Evolutionary conservation across 306 rosid species (phyloP), one percentile per base, ranked within the genome.

Genomic region (Lathyrus sativus): DNA sequence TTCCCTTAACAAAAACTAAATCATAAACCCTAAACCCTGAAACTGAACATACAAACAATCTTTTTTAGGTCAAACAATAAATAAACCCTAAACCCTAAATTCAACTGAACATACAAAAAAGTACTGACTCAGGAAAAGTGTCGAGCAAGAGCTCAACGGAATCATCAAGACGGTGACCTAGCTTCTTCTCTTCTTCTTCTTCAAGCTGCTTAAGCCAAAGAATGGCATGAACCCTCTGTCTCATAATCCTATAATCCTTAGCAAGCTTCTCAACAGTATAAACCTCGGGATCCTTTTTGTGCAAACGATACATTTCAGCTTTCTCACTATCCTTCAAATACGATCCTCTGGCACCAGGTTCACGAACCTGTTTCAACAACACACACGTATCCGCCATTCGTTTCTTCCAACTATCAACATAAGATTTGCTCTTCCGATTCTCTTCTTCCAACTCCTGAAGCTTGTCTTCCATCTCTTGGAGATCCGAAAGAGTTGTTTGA

Each of bases 221-320:
- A 80, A 93, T 93, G 39, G 98, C 97, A 54, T 88, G 98, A 61
- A 93, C 98, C 45, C 98, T 90, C 80, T 93, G 97, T 82, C 98
- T 91, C 97, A 93, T 88, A 37, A 93, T 76, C 70, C 97, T 84
- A 18, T 83, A 93, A 86, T 93, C 98, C 77, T 82, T 83, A 3
- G 97, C 97, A 7, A 93, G 89, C 70, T 42, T 89, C 80, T 93
- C 97, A 0, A 88, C 80, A 0, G 91, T 88, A 83, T 93, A 86
- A 13, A 86, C 77, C 72, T 86, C 86, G 5, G 97, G 93, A 53
- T 86, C 75, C 45, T 93, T 66, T 82, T 90, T 90, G 63, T 93
- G 91, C 83, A 85, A 56, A 9, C 82, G 76, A 70, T 88, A 90
- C 86, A 93, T 93, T 71, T 93, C 91, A 0, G 89, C 86, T 63